A percentile compares a stretch with the other conserved stretches of the same genome.
Conservation (phyloP, 129 eudicot species). For the Arctium minus region DNA sequence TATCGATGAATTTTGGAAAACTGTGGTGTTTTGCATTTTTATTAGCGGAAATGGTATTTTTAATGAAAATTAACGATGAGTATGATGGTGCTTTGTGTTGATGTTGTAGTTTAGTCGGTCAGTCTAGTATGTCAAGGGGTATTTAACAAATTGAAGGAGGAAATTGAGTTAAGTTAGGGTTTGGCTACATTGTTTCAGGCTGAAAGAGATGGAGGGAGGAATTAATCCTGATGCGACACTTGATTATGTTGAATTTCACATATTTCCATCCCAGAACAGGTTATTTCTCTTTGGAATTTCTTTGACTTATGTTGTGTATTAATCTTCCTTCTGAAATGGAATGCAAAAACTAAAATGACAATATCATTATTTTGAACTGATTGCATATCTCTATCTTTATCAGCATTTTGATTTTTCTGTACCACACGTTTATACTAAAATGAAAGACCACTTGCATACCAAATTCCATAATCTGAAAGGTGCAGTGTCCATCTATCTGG, state of each 20-base stretch:
- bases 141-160: slow-evolving; percentile 6
- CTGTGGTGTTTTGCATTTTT: not conserved
- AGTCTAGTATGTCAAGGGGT: not conserved
- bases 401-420: not conserved
- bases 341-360: not conserved
- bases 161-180: not conserved
- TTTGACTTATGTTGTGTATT: not conserved
- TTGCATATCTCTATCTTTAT: not conserved
- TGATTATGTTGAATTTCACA: slow-evolving; percentile 60
- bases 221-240: slow-evolving; percentile 47
- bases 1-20: not conserved
- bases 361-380: not conserved
- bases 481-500: not conserved
- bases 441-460: not conserved
- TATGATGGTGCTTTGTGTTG: not conserved
- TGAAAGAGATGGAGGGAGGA: slow-evolving; percentile 52
- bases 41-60: not conserved
- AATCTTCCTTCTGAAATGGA: not conserved
- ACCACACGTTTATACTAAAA: no score
- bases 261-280: slow-evolving; percentile 75
- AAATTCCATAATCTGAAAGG: not conserved
- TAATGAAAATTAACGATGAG: slow-evolving; percentile 8
- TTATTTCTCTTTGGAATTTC: slow-evolving; percentile 11
- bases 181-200: slow-evolving; percentile 27
- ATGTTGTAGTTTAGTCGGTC: not conserved